These are phyloP conservation scores for Tillandsia fasciculata DNA, from an alignment of 176 grass and related monocot genomes.

Conservation along the genomic window DNA sequence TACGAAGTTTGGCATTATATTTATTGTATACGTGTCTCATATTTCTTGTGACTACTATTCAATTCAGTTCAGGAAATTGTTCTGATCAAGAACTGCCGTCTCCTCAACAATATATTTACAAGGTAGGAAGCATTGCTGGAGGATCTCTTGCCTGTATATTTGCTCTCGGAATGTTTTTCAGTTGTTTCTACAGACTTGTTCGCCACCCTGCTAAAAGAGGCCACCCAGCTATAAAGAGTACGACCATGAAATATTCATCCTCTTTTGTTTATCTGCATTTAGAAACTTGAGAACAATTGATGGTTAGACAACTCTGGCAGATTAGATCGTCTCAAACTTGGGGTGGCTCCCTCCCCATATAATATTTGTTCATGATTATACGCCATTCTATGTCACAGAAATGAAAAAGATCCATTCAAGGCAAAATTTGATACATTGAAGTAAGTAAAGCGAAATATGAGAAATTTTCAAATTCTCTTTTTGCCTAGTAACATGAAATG, in stretches of 20 bases:
- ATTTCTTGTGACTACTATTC: constrained; percentile 12
- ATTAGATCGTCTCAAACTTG: too few relatives aligned
- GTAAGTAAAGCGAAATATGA: too few relatives aligned
- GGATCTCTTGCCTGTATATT: constrained; percentile 52
- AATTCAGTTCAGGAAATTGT: constrained; percentile 36
- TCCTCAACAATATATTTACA: constrained; percentile 22
- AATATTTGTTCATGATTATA: too few relatives aligned
- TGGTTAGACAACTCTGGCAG: too few relatives aligned
- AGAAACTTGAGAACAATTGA: neutral
- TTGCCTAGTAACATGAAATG: too few relatives aligned
- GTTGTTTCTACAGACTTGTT: constrained; percentile 47
- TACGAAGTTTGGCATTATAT: neutral
- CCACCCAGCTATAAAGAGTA: constrained; percentile 48
- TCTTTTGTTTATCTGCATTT: constrained; percentile 8
- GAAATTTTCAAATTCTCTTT: too few relatives aligned
- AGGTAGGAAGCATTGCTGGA: constrained; percentile 35
- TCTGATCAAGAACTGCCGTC: constrained; percentile 24
- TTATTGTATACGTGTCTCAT: constrained; percentile 12
- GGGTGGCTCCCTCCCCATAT: too few relatives aligned
- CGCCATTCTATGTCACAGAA: too few relatives aligned
- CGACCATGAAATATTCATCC: constrained; percentile 22
- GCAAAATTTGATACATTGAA: too few relatives aligned
- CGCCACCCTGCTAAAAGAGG: constrained; percentile 28
- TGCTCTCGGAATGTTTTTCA: constrained; percentile 38
- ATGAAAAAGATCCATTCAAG: too few relatives aligned